Base-by-base conservation (phyloP, 345 rosid genomes). In the Eucalyptus polybractea region DNA sequence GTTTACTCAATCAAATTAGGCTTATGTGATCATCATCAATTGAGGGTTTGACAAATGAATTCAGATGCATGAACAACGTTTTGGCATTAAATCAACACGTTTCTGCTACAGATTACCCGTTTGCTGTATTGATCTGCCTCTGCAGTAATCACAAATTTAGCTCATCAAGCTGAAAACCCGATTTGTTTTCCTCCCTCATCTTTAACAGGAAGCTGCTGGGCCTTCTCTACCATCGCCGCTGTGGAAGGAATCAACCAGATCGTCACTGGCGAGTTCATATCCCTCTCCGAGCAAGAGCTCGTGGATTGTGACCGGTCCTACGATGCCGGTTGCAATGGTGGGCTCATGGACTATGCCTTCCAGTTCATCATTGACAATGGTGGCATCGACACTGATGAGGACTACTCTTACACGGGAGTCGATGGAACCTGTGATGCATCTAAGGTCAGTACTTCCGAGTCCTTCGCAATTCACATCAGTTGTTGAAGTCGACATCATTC, bases 291-390 rank as follows among this genome's bases (percentile, higher is more conserved):
- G 89, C 99, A 97, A 90, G 98, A 97, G 90, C 95, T 97, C 5
- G 98, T 97, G n/a, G 99, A 97, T 65, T 97, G 99, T 29, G 99
- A 98, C 93, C 92, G 67, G 6, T 3, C 91, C 10, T 94, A 95
- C 72, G 94, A 98, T 86, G 93, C 93, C 56, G 99, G 99, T 0
- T 98, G 99, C 89, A 93, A 95, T 49, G 99, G 99, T 8, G 99
- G 99, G 90, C 94, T 98, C 16, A 98, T 98, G 99, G 99, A 98
- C 91, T 96, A 98, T 51, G 99, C 97, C 51, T 98, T 97, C 91
- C 95, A 96, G 86, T 98, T 96, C 95, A 98, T 98, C 49, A 95
- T 95, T 16, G 90, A 95, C 76, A 95, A 95, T 27, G 99, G 99
- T 40, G 99, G 99, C 27, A 92, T 98, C 11, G 97, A 95, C 91